Base-by-base conservation (phyloP, 1,284 basidiomycete species). In the Pascua sp. region DNA sequence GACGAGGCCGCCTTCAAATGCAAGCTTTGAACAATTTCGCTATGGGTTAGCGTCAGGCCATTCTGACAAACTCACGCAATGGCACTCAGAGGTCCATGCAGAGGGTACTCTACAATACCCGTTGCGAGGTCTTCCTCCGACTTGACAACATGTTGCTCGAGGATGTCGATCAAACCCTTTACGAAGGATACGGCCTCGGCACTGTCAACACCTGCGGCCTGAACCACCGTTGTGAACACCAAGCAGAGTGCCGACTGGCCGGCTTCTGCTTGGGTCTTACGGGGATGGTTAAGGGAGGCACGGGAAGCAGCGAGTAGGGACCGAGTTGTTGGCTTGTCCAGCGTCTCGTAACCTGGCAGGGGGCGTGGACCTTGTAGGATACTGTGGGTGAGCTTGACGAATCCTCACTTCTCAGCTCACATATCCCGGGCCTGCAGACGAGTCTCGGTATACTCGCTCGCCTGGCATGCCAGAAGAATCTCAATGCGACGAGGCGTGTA, bases 261-360 rank as follows among this genome's bases (percentile, higher is more conserved):
- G 1, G 76, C 74, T 50, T 78, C 76, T 2, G 75, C 75, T 59
- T 77, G 72, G 0, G 72, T 74, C 49, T 68, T 69, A 11, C 75
- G 67, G 0, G 73, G 70, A n/a, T 73, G 69, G 41, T 70, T 65
- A 52, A 77, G 56, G 2, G 69, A 67, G 1, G 46, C 46, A 9
- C 65, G 57, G 0, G 74, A 71, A 0, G 68, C 67, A 0, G 54
- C 41, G 0, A 76, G 57, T 0, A 72, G 56, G 2, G 55, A 47
- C 18, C 59, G 55, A 0, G 65, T 41, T 2, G 56, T 40, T 0
- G 62, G 53, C 3, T 63, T 55, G 1, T 58, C 47, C 5, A 70
- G 32, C 0, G 53, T 43, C 39, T 70, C 68, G 49, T 72, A 75
- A 0, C 70, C 70, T 11, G 72, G 67, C 3, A 77, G 64, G 11